Evolutionary conservation across 768 basidiomycete species (phyloP).

Genomic region (Suillus luteus): DNA sequence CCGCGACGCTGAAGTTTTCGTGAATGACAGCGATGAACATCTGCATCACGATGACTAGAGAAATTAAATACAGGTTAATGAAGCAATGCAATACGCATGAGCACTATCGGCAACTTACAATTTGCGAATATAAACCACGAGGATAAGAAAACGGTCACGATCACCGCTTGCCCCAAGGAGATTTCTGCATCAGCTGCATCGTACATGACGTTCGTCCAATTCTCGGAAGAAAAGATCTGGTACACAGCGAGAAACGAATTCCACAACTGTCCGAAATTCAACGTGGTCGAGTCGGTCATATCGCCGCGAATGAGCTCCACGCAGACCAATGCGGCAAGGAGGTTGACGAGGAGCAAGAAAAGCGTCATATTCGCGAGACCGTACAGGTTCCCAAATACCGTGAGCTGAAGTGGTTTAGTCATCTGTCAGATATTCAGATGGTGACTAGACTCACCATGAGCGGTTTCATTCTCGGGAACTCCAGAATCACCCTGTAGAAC

Average conservation of each 20-base stretch:
- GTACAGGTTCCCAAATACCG: constrained; percentile 90
- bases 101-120: constrained; percentile 52
- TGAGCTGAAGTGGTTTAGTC: constrained; percentile 49
- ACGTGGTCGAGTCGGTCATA: constrained; percentile 47
- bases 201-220: constrained; percentile 86
- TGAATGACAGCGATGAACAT: constrained; percentile 98
- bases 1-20: constrained; percentile 92
- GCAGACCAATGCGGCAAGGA: constrained; percentile 78
- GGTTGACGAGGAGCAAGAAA: constrained; percentile 87
- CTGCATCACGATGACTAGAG: constrained; percentile 82
- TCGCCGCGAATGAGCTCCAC: constrained; percentile 89
- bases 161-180: constrained; percentile 63
- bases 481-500: constrained; percentile 91
- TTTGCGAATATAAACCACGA: constrained; percentile 92
- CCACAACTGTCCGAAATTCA: constrained; percentile 83
- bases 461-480: constrained; percentile 87
- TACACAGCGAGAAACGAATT: constrained; percentile 87
- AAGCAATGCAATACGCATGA: constrained; percentile 2
- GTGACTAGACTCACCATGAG: constrained; percentile 58
- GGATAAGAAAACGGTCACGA: constrained; percentile 71
- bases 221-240: constrained; percentile 89
- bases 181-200: constrained; percentile 60
- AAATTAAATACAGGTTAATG: constrained; percentile 7
- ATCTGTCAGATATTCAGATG: constrained; percentile 8
- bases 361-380: constrained; percentile 90